These are phyloP conservation scores for Globisporangium apiculatum DNA, from an alignment of 352 stramenopile species.

Conservation along the genomic window DNA sequence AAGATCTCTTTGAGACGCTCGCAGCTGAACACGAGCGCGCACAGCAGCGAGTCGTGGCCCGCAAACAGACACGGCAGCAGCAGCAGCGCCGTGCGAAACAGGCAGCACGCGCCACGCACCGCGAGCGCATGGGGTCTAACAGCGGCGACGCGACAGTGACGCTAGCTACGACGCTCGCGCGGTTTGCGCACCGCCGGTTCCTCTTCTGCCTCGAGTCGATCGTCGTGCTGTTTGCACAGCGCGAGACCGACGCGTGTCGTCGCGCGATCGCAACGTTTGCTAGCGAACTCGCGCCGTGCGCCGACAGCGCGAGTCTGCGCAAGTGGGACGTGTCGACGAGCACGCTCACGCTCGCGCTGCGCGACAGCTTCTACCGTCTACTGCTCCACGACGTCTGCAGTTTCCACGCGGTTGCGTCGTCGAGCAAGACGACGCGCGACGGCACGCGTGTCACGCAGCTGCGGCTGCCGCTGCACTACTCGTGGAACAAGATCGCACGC, in stretches of 20 bases:
- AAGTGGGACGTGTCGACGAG: constrained; percentile 68
- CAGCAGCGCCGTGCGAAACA: constrained; percentile 2
- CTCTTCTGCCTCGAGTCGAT: constrained; percentile 75
- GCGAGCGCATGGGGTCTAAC: constrained; percentile 14
- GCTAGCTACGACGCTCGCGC: constrained; percentile 28
- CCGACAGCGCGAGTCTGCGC: constrained; percentile 26
- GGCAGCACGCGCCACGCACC: too few relatives aligned
- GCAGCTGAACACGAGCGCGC: constrained; percentile 21
- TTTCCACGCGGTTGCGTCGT: constrained; percentile 60
- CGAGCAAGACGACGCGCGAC: constrained; percentile 56
- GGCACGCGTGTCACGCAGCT: constrained; percentile 68
- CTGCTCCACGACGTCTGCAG: constrained; percentile 67
- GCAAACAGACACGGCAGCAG: constrained; percentile 8
- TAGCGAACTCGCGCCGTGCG: constrained; percentile 51
- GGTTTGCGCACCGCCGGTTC: constrained; percentile 70
- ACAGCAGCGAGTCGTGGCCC: constrained; percentile 4
- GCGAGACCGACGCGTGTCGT: constrained; percentile 55
- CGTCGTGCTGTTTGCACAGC: constrained; percentile 66
- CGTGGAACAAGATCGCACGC: constrained; percentile 31
- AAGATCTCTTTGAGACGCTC: constrained; percentile 51
- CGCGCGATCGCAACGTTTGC: constrained; percentile 34
- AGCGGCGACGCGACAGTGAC: constrained; percentile 6
- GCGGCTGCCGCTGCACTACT: constrained; percentile 56
- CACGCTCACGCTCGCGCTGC: constrained; percentile 59
- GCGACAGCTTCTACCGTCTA: constrained; percentile 64